These are phyloP conservation scores for Raddia distichophylla DNA, from an alignment of 176 grass and related monocot species.

Conservation along the genomic window DNA sequence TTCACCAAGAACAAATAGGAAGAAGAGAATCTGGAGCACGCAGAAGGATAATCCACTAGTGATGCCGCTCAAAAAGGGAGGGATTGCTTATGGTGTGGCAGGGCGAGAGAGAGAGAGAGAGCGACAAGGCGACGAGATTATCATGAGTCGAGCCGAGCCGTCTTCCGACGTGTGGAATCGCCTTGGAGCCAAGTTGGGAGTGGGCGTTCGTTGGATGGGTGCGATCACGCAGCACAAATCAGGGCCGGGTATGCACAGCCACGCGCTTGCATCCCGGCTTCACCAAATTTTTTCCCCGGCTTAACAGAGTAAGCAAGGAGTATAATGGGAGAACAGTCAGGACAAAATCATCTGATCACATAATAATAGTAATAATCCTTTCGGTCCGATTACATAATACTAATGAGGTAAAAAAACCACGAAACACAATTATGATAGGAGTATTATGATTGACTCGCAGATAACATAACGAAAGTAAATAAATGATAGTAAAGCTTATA, in stretches of 20 bases:
- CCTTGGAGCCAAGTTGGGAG: too few species aligned
- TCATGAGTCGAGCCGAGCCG: too few species aligned
- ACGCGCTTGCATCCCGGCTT: too few species aligned
- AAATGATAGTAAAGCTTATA: not conserved
- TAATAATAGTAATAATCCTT: not conserved
- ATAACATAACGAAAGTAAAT: not conserved
- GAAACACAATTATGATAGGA: not conserved
- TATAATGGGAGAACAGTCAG: not conserved
- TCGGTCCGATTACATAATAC: not conserved
- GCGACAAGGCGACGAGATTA: too few species aligned
- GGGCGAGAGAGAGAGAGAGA: too few species aligned
- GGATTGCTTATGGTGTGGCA: not conserved
- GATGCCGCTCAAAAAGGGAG: not conserved
- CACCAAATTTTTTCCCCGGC: too few species aligned
- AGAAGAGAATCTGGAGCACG: not conserved
- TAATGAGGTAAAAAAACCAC: not conserved
- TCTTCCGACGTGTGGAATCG: too few species aligned
- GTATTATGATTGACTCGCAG: too few species aligned
- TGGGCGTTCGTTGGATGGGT: too few species aligned
- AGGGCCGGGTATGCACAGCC: too few species aligned
- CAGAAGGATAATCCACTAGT: not conserved
- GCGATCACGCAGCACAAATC: too few species aligned
- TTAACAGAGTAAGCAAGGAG: not conserved
- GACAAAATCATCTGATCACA: not conserved
- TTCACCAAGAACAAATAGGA: not conserved